Base-by-base conservation (phyloP, 139 green algal species). In the Zygnema cylindricum region DNA sequence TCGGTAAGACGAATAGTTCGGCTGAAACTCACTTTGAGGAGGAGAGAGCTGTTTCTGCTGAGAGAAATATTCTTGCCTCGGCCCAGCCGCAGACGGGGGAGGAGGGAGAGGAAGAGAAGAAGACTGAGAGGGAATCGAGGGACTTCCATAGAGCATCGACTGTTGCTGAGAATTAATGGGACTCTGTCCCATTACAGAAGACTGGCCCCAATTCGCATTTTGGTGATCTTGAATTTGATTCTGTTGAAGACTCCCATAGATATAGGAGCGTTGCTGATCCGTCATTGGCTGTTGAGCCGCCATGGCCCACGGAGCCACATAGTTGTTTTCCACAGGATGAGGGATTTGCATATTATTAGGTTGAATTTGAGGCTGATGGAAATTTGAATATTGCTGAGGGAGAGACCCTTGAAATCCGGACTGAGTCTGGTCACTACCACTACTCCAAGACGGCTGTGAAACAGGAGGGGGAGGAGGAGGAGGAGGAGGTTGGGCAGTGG, bases 281-380 rank as follows among this genome's bases (percentile, higher is more conserved):
- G 7, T 79, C 71, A 79, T 79, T 41, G 36, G 36, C 16, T 79
- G 71, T 11, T 79, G 36, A 16, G 36, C 38, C 3, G 36, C 71
- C 71, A 79, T 79, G 36, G 71, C 71, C 71, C 71, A 79, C 36
- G 71, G 71, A 41, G 71, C 71, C 3, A 79, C 71, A 43, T 79
- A 79, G 36, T 41, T 79, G 71, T 43, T 79, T 16, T 79, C 71
- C 71, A 41, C 71, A 43, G 36, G 36, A 63, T 25, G 49, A 25
- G 49, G 49, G 7, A 63, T 16, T 16, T 63, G 49, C n/a, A n/a
- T n/a, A n/a, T n/a, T n/a, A n/a, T n/a, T n/a, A 25, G 49, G 49
- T 63, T 63, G 49, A 7, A 63, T 7, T 16, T 63, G 49, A 7
- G 49, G 49, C 49, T 63, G 49, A 7, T 16, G 7, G 16, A 25